Evolutionary conservation across 2,329 filamentous ascomycete species (phyloP).

Genomic region (Chrysosphaeria jannelii): DNA sequence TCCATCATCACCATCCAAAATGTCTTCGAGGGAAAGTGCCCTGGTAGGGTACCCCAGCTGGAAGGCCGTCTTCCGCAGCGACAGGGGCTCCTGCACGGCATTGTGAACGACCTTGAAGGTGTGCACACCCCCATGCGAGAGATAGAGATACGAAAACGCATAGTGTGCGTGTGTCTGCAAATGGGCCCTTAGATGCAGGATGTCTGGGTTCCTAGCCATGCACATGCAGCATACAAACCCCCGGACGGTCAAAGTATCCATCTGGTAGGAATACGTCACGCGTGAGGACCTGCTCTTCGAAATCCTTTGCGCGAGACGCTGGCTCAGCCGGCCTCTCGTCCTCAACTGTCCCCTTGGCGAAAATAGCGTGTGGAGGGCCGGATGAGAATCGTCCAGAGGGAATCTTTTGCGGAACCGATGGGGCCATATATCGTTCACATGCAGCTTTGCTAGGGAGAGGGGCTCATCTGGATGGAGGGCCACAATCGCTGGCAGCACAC

Average conservation of each 20-base stretch:
- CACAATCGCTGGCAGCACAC: constrained; percentile 15
- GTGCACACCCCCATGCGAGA: constrained; percentile 8
- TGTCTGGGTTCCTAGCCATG: constrained; percentile 14
- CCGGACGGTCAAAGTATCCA: constrained; percentile 16
- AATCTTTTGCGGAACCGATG: too few relatives aligned
- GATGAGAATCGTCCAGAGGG: too few relatives aligned
- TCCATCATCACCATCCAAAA: constrained; percentile 14
- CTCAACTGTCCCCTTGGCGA: too few relatives aligned
- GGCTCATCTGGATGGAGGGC: constrained; percentile 11
- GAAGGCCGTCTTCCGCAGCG: constrained; percentile 13
- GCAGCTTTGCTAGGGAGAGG: too few relatives aligned
- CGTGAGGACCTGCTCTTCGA: too few relatives aligned
- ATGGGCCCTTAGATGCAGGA: constrained; percentile 18
- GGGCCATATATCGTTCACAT: too few relatives aligned
- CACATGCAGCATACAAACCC: constrained; percentile 21
- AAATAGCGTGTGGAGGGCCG: too few relatives aligned
- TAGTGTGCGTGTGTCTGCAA: constrained; percentile 17
- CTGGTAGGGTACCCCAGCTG: constrained; percentile 14
- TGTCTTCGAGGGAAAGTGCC: constrained; percentile 15
- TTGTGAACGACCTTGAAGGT: constrained; percentile 2
- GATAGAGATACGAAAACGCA: constrained; percentile 12
- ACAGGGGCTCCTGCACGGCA: constrained; percentile 8
- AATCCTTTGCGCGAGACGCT: too few relatives aligned
- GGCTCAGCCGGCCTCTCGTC: too few relatives aligned
- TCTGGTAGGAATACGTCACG: constrained; percentile 16